These are phyloP conservation scores for Pseudogymnoascus sp. DNA, from an alignment of 2,329 filamentous ascomycete genomes.

Conservation along the genomic window DNA sequence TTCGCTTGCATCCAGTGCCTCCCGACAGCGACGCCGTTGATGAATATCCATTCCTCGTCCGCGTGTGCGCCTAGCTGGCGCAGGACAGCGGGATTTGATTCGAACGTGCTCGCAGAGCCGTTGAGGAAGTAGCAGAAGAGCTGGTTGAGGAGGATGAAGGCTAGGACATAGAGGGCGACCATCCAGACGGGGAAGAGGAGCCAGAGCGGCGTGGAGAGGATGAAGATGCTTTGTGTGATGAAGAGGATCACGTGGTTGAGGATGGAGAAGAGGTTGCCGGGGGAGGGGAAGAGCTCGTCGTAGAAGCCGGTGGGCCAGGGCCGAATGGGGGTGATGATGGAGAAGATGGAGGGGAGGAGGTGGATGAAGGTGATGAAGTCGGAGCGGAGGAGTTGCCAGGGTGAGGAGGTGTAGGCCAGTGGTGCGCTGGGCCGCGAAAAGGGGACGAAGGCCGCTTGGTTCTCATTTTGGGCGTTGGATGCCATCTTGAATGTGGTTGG, in stretches of 20 bases:
- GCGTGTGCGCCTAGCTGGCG: constrained; percentile 36
- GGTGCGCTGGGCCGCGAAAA: background rate
- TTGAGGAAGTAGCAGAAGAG: constrained; percentile 46
- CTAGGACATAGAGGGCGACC: constrained; percentile 27
- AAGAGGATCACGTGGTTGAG: constrained; percentile 50
- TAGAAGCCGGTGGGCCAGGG: constrained; percentile 45
- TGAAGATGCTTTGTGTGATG: constrained; percentile 51
- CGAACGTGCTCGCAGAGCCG: constrained; percentile 40
- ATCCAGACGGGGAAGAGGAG: constrained; percentile 43
- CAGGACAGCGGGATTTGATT: constrained; percentile 46
- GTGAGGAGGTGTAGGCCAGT: constrained; percentile 20
- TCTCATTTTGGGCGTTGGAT: background rate
- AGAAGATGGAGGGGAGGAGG: constrained; percentile 39
- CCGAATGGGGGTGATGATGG: constrained; percentile 50
- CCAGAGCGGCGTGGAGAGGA: constrained; percentile 48
- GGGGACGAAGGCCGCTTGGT: background rate
- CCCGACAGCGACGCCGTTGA: constrained; percentile 62
- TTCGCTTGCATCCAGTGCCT: constrained; percentile 63
- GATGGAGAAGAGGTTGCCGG: constrained; percentile 48
- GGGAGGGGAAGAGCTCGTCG: constrained; percentile 56
- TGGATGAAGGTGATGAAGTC: constrained; percentile 33
- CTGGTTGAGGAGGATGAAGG: constrained; percentile 44
- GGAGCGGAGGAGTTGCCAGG: constrained; percentile 30
- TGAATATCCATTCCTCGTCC: constrained; percentile 69
- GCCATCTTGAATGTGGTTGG: background rate